Evolutionary conservation across 768 basidiomycete genomes (phyloP).

Genomic region (Panaeolus papilionaceus): DNA sequence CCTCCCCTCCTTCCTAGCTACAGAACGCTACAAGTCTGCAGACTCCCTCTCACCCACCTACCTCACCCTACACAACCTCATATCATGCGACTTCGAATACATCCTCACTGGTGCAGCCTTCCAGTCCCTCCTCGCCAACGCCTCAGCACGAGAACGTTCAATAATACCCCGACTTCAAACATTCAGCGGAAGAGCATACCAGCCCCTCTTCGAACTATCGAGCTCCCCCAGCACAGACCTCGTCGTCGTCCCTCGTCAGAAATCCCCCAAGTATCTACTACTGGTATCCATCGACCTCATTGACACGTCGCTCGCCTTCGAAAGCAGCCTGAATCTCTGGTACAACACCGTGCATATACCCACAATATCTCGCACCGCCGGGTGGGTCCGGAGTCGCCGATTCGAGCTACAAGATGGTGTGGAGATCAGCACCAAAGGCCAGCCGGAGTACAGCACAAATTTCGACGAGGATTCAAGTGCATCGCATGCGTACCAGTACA

Average conservation of each 20-base stretch:
- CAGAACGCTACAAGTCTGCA: slow-evolving; percentile 32
- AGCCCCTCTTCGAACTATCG: neutral
- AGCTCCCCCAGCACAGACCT: neutral
- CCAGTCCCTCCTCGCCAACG: neutral
- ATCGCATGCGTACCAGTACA: neutral
- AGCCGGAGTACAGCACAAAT: neutral
- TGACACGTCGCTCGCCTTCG: neutral
- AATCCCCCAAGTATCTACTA: neutral
- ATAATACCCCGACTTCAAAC: neutral
- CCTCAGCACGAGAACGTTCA: neutral
- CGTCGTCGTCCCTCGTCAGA: neutral
- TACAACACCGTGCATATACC: neutral
- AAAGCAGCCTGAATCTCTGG: neutral
- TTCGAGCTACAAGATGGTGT: neutral
- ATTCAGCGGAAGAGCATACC: neutral
- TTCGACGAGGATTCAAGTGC: neutral
- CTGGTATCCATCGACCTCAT: neutral
- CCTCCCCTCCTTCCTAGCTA: slow-evolving; percentile 30
- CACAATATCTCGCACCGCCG: neutral
- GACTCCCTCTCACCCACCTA: neutral
- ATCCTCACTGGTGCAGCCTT: neutral
- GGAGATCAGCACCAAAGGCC: neutral
- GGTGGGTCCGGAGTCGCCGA: neutral
- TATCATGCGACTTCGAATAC: neutral
- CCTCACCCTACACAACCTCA: neutral